Conservation (phyloP, 306 rosid species). For the Calophaca sinica region DNA sequence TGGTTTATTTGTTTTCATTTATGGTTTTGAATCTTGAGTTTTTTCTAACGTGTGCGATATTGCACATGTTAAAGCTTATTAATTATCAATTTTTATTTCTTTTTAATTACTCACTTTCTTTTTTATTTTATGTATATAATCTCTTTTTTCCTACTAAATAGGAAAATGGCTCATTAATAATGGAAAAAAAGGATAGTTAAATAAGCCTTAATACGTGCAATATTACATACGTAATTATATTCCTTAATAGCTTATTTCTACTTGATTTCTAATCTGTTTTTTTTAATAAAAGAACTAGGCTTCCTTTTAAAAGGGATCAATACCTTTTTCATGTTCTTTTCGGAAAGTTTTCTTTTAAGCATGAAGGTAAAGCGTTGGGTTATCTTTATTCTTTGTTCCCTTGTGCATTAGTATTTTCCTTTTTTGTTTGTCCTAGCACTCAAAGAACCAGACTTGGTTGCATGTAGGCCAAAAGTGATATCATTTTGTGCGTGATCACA, state of each 20-base stretch:
- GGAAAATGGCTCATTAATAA: too few species aligned
- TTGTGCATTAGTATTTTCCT: constrained; percentile 1
- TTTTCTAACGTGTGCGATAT: too few species aligned
- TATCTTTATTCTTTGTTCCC: constrained; percentile 35
- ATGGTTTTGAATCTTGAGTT: too few species aligned
- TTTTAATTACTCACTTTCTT: too few species aligned
- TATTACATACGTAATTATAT: too few species aligned
- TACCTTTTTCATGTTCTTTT: constrained; percentile 30
- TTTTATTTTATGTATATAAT: too few species aligned
- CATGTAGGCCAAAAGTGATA: background rate
- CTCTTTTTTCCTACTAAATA: too few species aligned
- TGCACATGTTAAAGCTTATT: too few species aligned
- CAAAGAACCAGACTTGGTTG: constrained; percentile 21
- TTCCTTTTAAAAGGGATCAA: constrained; percentile 18
- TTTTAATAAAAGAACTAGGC: too few species aligned
- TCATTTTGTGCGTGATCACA: constrained; percentile 1
- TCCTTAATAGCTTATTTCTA: background rate
- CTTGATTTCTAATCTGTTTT: background rate
- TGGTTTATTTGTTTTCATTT: background rate
- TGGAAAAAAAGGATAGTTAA: too few species aligned
- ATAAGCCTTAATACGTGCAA: too few species aligned
- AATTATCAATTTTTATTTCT: too few species aligned
- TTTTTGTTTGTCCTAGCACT: constrained; percentile 16
- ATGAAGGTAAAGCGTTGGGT: constrained; percentile 11
- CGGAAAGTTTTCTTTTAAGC: constrained; percentile 35